Conservation (phyloP, 352 stramenopile genomes). For the Nothophytophthora sp. region DNA sequence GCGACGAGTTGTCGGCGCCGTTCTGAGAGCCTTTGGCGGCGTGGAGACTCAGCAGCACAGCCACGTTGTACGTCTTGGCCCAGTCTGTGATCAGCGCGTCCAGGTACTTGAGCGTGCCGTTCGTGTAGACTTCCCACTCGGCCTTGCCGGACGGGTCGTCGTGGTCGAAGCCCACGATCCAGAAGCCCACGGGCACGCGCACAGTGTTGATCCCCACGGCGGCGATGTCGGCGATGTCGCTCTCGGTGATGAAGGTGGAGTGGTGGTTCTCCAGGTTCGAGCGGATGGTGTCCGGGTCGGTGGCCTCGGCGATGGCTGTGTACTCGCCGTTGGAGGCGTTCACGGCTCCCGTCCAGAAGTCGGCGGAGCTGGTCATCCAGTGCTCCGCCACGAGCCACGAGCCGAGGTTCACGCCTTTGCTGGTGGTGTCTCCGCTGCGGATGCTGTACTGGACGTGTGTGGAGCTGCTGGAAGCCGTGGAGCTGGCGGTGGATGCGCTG, state of each 20-base stretch:
- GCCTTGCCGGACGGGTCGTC: conserved; percentile 34
- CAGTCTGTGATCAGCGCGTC: conserved; percentile 43
- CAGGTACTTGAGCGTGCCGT: conserved; percentile 45
- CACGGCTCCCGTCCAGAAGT: conserved; percentile 52
- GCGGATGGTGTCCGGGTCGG: conserved; percentile 31
- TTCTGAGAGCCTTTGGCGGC: conserved; percentile 81
- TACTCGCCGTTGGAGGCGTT: conserved; percentile 55
- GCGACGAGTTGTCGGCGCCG: conserved; percentile 71
- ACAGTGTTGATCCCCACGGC: conserved; percentile 71
- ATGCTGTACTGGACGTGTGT: conserved; percentile 65
- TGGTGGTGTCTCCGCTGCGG: conserved; percentile 44
- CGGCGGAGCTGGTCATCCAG: conserved; percentile 66
- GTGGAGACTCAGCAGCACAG: conserved; percentile 72
- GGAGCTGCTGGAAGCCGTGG: no score
- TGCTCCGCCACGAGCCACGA: conserved; percentile 74
- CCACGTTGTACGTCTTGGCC: conserved; percentile 43
- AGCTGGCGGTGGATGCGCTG: no score
- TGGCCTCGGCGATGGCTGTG: conserved; percentile 51
- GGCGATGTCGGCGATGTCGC: conserved; percentile 61
- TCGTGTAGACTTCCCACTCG: conserved; percentile 48
- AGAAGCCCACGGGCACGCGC: conserved; percentile 79
- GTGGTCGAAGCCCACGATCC: conserved; percentile 69
- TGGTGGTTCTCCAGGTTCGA: conserved; percentile 54
- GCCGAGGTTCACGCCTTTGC: conserved; percentile 70
- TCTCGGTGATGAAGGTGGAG: conserved; percentile 68